phyloP scores from a whole-genome alignment of 208 protist species.

The Wallacemonas sp. region DNA sequence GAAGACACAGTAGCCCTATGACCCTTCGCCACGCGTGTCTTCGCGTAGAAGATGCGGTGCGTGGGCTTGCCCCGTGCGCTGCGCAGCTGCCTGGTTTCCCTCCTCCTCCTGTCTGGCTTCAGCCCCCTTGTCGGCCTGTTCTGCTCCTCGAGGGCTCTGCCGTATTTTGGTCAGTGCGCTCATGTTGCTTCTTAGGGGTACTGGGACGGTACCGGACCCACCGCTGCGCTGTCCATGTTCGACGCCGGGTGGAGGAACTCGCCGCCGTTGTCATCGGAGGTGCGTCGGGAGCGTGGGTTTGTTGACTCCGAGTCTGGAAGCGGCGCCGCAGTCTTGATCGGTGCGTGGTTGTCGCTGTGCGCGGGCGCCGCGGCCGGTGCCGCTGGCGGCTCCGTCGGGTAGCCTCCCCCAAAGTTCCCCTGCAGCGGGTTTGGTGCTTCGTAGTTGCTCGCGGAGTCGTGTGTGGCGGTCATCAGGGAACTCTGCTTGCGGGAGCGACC shows the following conservation, averaged over 20 bases:
- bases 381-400: background rate
- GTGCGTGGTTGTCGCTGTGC: background rate
- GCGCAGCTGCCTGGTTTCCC: too few relatives aligned
- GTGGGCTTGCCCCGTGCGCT: too few relatives aligned
- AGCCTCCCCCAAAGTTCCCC: background rate
- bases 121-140: too few relatives aligned
- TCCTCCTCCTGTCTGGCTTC: too few relatives aligned
- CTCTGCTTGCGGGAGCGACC: slow-evolving; percentile 1
- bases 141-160: too few relatives aligned
- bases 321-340: slow-evolving; percentile 2
- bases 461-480: slow-evolving; percentile 2
- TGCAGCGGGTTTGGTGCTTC: background rate
- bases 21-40: too few relatives aligned
- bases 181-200: background rate
- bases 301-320: slow-evolving; percentile 7
- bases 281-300: background rate
- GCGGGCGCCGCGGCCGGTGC: background rate
- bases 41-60: too few relatives aligned
- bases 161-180: background rate
- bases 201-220: background rate
- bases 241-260: background rate
- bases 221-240: slow-evolving; percentile 9
- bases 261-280: slow-evolving; percentile 1
- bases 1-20: too few relatives aligned
- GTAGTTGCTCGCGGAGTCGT: background rate